Conservation (phyloP, 371 early-diverging fungal species). For the Mortierella sp. region DNA sequence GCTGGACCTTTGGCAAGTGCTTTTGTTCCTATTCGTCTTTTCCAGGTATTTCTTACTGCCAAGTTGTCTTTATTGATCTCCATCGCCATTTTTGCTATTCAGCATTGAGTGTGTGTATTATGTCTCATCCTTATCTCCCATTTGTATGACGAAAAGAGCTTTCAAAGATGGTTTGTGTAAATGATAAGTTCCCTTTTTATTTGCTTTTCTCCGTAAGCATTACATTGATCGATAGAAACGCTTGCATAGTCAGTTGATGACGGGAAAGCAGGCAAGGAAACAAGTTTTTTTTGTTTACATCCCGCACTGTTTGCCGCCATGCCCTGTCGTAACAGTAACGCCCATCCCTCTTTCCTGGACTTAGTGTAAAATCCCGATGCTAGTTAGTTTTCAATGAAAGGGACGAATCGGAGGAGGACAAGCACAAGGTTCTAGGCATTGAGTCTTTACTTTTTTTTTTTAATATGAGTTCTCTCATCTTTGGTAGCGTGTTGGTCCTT, state of each 20-base stretch:
- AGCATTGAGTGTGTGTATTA: background rate
- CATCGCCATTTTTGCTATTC: background rate
- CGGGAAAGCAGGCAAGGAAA: slow-evolving; percentile 1
- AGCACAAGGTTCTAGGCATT: background rate
- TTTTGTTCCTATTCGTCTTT: background rate
- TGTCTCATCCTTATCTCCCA: background rate
- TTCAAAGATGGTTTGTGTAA: background rate
- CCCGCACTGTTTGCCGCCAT: background rate
- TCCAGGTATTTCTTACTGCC: background rate
- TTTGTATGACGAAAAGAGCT: background rate
- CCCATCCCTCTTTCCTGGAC: background rate
- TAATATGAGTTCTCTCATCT: background rate
- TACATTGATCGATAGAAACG: background rate
- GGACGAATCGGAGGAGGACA: background rate
- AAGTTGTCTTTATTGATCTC: background rate
- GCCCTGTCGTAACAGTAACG: background rate
- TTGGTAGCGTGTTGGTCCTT: background rate
- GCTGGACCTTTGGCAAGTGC: too few species aligned
- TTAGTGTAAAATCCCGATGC: background rate
- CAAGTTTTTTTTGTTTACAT: background rate
- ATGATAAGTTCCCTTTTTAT: background rate
- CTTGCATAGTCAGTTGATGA: background rate
- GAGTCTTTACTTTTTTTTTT: background rate
- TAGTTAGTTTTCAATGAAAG: background rate
- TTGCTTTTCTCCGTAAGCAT: background rate